phyloP scores from a whole-genome alignment of 768 basidiomycete species.

The Auriculariales sp. region DNA sequence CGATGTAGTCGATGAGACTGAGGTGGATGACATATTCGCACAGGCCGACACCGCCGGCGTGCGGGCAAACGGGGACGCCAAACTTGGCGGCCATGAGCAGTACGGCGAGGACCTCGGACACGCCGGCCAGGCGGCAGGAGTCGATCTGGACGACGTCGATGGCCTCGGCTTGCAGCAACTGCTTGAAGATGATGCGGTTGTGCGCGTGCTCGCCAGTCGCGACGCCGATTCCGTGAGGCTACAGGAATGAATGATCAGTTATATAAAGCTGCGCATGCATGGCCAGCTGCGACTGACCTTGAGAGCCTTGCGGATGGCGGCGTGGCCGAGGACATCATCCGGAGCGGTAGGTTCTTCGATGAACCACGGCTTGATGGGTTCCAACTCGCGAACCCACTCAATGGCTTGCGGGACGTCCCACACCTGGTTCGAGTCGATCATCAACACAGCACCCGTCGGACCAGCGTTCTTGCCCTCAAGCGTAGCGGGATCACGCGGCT shows the following conservation, averaged over 20 bases:
- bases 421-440: constrained; percentile 97
- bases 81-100: constrained; percentile 88
- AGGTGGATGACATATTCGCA: constrained; percentile 86
- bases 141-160: constrained; percentile 96
- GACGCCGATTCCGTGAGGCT: constrained; percentile 71
- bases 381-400: constrained; percentile 72
- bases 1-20: constrained; percentile 86
- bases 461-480: constrained; percentile 86
- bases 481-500: constrained; percentile 46
- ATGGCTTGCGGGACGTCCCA: constrained; percentile 92
- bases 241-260: constrained; percentile 69
- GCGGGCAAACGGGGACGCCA: constrained; percentile 78
- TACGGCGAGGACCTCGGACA: constrained; percentile 84
- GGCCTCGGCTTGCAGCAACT: constrained; percentile 76
- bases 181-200: constrained; percentile 93
- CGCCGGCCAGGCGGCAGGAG: constrained; percentile 84
- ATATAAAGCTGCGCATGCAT: neutral
- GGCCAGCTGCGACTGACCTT: constrained; percentile 9
- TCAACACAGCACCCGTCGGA: constrained; percentile 83
- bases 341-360: constrained; percentile 91
- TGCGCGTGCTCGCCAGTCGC: constrained; percentile 93
- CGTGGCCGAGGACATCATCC: constrained; percentile 58
- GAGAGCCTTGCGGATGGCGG: constrained; percentile 19
- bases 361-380: constrained; percentile 85
- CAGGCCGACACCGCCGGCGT: constrained; percentile 87